Evolutionary conservation across 495 filamentous ascomycete species (phyloP).

Genomic region (Hypoxylon trugodes): DNA sequence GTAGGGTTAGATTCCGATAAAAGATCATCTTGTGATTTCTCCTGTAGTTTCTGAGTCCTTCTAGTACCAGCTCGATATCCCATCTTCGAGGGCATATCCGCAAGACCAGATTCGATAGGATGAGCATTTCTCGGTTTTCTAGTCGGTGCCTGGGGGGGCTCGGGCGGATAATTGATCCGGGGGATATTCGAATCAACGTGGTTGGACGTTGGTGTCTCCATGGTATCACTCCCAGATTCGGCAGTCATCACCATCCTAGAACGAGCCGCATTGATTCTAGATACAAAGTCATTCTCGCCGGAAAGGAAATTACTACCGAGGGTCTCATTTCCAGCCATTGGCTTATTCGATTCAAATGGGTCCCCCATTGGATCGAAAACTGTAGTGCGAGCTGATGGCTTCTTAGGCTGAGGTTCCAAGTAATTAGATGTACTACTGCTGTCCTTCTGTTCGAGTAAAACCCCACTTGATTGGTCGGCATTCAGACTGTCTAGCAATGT

Average conservation of each 20-base stretch:
- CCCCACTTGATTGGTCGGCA: conserved; percentile 42
- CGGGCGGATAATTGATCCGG: conserved; percentile 46
- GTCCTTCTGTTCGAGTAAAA: conserved; percentile 44
- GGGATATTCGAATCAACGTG: conserved; percentile 48
- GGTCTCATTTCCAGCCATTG: conserved; percentile 47
- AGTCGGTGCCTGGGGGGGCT: conserved; percentile 74
- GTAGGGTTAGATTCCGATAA: conserved; percentile 35
- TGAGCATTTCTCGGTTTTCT: conserved; percentile 69
- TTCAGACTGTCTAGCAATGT: conserved; percentile 49
- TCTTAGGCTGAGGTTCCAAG: conserved; percentile 49
- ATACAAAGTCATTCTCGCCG: conserved; percentile 53
- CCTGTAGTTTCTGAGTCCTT: conserved; percentile 60
- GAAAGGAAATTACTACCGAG: conserved; percentile 45
- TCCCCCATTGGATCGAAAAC: conserved; percentile 49
- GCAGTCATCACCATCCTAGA: conserved; percentile 42
- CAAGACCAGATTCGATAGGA: conserved; percentile 57
- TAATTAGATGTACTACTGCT: conserved; percentile 17
- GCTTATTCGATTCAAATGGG: conserved; percentile 53
- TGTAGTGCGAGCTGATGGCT: conserved; percentile 44
- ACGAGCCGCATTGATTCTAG: conserved; percentile 51
- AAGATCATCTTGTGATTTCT: conserved; percentile 44
- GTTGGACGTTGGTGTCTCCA: conserved; percentile 52
- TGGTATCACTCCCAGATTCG: conserved; percentile 42
- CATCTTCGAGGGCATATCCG: conserved; percentile 73
- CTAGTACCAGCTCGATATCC: conserved; percentile 58